A percentile compares a stretch with the other conserved stretches of the same genome.
These are phyloP conservation scores for Urostyla sp. DNA, from an alignment of 73 alveolate genomes.

Conservation along the genomic window DNA sequence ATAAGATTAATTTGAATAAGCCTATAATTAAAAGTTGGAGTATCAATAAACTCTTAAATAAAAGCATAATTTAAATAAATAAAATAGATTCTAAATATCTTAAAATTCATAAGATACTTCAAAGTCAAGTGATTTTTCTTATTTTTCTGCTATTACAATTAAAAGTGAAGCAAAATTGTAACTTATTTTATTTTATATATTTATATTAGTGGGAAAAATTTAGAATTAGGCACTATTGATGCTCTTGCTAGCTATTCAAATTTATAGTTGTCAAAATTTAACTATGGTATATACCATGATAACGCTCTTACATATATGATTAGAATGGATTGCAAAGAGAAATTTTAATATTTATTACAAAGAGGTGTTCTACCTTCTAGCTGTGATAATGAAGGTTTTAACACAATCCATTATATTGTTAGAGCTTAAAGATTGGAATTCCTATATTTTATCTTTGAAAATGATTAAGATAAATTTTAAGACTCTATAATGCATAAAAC, in stretches of 20 bases:
- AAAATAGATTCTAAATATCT: neutral
- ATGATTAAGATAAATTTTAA: conserved; percentile 1
- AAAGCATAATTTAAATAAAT: neutral
- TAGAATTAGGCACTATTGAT: conserved; percentile 36
- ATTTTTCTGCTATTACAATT: neutral
- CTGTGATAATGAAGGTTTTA: conserved; percentile 14
- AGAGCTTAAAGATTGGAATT: conserved; percentile 27
- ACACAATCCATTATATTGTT: conserved; percentile 30
- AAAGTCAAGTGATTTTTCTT: neutral
- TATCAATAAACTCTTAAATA: neutral
- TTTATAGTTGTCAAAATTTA: neutral
- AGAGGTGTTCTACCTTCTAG: conserved; percentile 15
- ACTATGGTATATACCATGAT: conserved; percentile 38
- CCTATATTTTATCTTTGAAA: conserved; percentile 25
- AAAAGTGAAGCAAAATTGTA: neutral
- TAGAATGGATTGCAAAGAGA: conserved; percentile 4
- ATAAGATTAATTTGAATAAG: neutral
- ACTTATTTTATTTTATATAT: neutral
- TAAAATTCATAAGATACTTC: neutral
- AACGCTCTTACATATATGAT: conserved; percentile 57
- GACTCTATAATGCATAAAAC: neutral
- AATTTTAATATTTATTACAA: conserved; percentile 24
- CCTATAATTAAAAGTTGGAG: no score
- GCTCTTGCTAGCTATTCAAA: conserved; percentile 35
- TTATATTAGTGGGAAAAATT: no score